A percentile compares a stretch with the other conserved stretches of the same genome.
Conservation (phyloP, 768 basidiomycete genomes). For the Auricularia cornea region DNA sequence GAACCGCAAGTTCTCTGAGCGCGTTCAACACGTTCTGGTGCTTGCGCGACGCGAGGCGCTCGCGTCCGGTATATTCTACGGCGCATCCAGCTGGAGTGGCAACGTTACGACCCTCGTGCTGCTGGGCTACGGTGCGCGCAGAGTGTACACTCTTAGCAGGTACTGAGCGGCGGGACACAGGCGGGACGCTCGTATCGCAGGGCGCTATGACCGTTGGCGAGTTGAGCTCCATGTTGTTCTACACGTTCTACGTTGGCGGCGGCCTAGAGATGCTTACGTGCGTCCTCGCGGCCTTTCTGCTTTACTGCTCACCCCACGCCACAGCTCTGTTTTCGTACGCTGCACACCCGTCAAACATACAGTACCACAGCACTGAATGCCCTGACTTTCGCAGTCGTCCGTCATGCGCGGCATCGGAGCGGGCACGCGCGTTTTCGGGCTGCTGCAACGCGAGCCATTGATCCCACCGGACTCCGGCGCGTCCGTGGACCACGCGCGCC, state of each 20-base stretch:
- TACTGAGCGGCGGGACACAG: too few species aligned
- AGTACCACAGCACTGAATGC: too few species aligned
- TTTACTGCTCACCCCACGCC: too few species aligned
- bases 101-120: slow-evolving; percentile 85
- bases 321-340: too few species aligned
- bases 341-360: too few species aligned
- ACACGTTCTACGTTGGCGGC: slow-evolving; percentile 82
- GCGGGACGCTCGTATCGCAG: slow-evolving; percentile 81
- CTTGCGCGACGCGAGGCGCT: slow-evolving; percentile 82
- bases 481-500: slow-evolving; percentile 43
- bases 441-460: slow-evolving; percentile 71
- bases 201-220: slow-evolving; percentile 90
- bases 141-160: too few species aligned
- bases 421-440: slow-evolving; percentile 83
- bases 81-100: slow-evolving; percentile 85
- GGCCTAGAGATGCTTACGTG: slow-evolving; percentile 75
- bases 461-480: slow-evolving; percentile 61
- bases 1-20: slow-evolving; percentile 62
- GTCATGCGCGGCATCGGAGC: slow-evolving; percentile 97
- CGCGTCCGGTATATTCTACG: slow-evolving; percentile 90
- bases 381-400: slow-evolving; percentile 67
- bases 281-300: too few species aligned
- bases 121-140: slow-evolving; percentile 72
- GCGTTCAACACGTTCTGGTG: slow-evolving; percentile 53
- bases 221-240: slow-evolving; percentile 79